These are phyloP conservation scores for Tricholoma sp. DNA, from an alignment of 768 basidiomycete genomes.

Conservation along the genomic window DNA sequence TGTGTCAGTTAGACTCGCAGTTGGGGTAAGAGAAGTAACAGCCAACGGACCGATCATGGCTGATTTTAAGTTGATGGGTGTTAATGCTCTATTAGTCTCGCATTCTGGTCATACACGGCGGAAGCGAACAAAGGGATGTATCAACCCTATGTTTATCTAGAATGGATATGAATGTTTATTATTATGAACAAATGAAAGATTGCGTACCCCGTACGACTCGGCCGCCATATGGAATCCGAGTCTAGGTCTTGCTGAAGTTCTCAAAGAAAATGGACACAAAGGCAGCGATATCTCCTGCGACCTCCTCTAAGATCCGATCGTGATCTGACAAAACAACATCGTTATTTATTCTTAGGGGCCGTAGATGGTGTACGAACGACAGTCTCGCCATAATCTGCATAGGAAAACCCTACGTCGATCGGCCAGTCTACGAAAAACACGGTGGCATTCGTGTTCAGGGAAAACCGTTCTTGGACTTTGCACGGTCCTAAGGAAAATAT, in stretches of 20 bases:
- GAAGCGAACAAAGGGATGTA: conserved; percentile 74
- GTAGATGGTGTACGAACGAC: conserved; percentile 34
- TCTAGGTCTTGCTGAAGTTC: conserved; percentile 62
- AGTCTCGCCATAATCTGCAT: conserved; percentile 58
- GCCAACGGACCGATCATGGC: conserved; percentile 54
- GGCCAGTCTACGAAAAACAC: conserved; percentile 63
- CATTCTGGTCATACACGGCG: conserved; percentile 72
- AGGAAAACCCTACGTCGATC: conserved; percentile 55
- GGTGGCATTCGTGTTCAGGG: conserved; percentile 62
- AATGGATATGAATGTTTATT: background rate
- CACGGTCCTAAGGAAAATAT: conserved; percentile 51
- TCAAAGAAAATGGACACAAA: conserved; percentile 74
- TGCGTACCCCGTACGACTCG: conserved; percentile 69
- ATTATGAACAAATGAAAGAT: background rate
- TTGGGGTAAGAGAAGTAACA: too few species aligned
- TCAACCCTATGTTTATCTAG: conserved; percentile 40
- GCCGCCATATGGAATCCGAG: conserved; percentile 61
- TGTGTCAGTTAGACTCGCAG: too few species aligned
- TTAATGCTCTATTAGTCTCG: conserved; percentile 42
- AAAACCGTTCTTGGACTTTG: conserved; percentile 46
- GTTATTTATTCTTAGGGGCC: background rate
- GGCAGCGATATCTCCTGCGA: conserved; percentile 63
- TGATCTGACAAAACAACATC: conserved; percentile 34
- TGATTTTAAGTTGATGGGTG: conserved; percentile 59
- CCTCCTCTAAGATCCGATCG: conserved; percentile 63